phyloP scores from a whole-genome alignment of 371 early-diverging fungal species.

The Globomyces sp. region DNA sequence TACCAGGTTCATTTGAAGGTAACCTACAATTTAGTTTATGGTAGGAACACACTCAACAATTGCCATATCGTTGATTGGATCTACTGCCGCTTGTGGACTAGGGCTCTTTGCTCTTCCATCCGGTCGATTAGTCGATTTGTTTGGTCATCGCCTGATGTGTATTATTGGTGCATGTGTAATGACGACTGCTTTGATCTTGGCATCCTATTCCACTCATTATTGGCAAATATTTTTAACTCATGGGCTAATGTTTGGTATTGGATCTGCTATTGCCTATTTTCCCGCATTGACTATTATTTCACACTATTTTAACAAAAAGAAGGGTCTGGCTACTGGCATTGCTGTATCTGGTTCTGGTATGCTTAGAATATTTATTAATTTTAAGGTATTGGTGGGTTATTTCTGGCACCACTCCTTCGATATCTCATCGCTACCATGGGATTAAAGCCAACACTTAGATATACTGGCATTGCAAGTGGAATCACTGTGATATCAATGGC shows the following conservation, averaged over 20 bases:
- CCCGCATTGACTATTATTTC: conserved; percentile 66
- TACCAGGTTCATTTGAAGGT: background rate
- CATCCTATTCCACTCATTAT: conserved; percentile 24
- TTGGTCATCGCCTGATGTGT: conserved; percentile 14
- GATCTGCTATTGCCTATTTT: conserved; percentile 66
- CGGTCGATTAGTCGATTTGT: conserved; percentile 25
- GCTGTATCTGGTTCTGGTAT: conserved; percentile 68
- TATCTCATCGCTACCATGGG: conserved; percentile 59
- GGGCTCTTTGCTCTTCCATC: conserved; percentile 28
- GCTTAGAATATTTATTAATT: too few species aligned
- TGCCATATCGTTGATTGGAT: conserved; percentile 28
- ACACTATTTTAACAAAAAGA: conserved; percentile 70
- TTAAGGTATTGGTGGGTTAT: conserved; percentile 62
- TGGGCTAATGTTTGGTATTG: conserved; percentile 44
- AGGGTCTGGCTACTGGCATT: conserved; percentile 77
- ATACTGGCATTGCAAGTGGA: conserved; percentile 33
- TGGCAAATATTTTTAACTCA: conserved; percentile 36
- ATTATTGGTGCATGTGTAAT: conserved; percentile 12
- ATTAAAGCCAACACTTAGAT: conserved; percentile 55
- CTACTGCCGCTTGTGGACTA: conserved; percentile 23
- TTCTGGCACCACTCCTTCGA: conserved; percentile 65
- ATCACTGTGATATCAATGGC: too few species aligned
- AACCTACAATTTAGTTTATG: background rate
- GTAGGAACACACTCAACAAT: background rate
- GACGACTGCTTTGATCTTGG: conserved; percentile 21